Evolutionary conservation across 2,329 filamentous ascomycete species (phyloP), one percentile per base, ranked within the genome.

Genomic region (Diaporthe ampelina): DNA sequence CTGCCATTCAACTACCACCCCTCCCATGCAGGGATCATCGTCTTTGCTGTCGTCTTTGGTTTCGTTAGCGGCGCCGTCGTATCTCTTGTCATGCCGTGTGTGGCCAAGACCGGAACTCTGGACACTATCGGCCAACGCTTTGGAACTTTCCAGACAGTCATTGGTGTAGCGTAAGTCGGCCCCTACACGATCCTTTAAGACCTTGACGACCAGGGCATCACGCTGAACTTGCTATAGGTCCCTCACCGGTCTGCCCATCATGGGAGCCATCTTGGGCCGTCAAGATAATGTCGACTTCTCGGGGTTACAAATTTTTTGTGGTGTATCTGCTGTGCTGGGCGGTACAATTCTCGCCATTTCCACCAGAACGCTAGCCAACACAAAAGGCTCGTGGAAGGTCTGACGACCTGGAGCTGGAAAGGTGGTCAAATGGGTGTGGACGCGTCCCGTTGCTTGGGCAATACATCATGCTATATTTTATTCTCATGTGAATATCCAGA

Each of bases 121-220:
- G 78, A 82, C 15, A 79, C 82, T 1, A 71, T 83, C 9, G 83
- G 82, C 0, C 80, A 81, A 69, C 77, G 80, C 29, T 81, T 83
- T 59, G 82, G 82, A 5, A 79, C 81, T 70, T 65, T 68, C 43
- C 71, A 73, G 63, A 45, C 26, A 19, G 59, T 69, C 24, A 68
- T 73, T 19, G 48, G 35, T 6, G 9, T 75, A 19, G 65, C 56
- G 73, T 71, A 67, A 72, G 75, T 69, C 3, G 29, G 35, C n/a
- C 19, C 17, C 77, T 75, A 4, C 29, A 24, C 59, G 40, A 43
- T n/a, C 61, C 15, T 24, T 37, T 19, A 7, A 29, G 29, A 19
- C 6, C 19, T 59, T 29, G 56, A 37, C n/a, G 56, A 26, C 54
- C 54, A 17, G 17, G 24, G 4, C 70, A 65, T 56, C 24, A 3